Percentiles rank a stretch among this genome's conserved stretches.
phyloP scores from a whole-genome alignment of 148 eudicot genomes.

The Rhododendron ovatum region DNA sequence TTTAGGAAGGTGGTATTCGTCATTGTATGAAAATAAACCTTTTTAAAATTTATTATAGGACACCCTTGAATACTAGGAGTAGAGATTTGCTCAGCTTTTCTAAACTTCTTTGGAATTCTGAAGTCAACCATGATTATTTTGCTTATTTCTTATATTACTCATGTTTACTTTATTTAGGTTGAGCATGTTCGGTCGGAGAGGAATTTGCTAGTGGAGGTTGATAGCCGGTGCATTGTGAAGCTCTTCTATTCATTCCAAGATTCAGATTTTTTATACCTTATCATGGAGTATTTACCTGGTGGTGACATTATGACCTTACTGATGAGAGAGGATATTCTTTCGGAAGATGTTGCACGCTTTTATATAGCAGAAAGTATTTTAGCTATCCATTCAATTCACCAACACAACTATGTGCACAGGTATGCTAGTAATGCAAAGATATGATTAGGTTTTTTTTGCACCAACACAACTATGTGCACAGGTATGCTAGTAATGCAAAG shows the following conservation, averaged over 20 bases:
- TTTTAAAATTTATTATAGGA: background rate
- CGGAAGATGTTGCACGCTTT: slow-evolving; percentile 71
- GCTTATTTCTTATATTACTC: background rate
- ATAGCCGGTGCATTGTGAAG: slow-evolving; percentile 70
- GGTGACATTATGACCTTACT: slow-evolving; percentile 77
- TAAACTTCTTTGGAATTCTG: background rate
- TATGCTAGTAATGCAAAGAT: slow-evolving; percentile 10
- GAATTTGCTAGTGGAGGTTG: slow-evolving; percentile 72
- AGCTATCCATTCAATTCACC: slow-evolving; percentile 69
- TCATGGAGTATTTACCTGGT: slow-evolving; percentile 81
- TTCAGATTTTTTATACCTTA: slow-evolving; percentile 61
- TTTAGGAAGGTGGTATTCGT: background rate
- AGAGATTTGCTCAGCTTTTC: background rate
- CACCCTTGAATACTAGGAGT: background rate
- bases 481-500: slow-evolving; percentile 21
- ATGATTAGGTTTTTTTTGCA: background rate
- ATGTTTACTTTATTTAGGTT: slow-evolving; percentile 33
- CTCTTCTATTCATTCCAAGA: slow-evolving; percentile 73
- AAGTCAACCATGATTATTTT: background rate
- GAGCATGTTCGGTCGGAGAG: slow-evolving; percentile 82
- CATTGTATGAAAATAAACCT: background rate
- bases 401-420: slow-evolving; percentile 69
- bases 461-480: no score
- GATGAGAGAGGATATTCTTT: slow-evolving; percentile 67
- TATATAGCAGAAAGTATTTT: slow-evolving; percentile 71